Base-by-base conservation (phyloP, 1,139 yeast genomes). In the Blastobotrys illinoisensis region DNA sequence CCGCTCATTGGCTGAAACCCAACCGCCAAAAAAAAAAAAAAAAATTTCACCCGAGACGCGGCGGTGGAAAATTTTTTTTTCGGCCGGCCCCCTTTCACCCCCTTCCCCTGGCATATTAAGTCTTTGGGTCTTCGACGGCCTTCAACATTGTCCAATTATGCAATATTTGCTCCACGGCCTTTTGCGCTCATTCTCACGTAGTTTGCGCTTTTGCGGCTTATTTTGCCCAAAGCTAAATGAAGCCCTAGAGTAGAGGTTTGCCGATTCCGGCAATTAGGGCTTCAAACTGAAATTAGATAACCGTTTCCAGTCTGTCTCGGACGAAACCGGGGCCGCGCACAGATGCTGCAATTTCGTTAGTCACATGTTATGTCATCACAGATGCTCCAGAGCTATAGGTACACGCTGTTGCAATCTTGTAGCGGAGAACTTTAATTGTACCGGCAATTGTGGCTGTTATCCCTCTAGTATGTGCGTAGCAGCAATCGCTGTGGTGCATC, bases 241-340 rank as follows among this genome's bases (percentile, higher is more conserved):
- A 32, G 40, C 40, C 40, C 16, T 32, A 32, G 16, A 16, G 40
- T 3, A 32, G 16, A 32, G 40, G 40, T 32, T 32, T 32, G 14
- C 40, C 40, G 40, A n/a, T 32, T 32, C 40, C 40, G 40, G 40
- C 40, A 32, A 32, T 32, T 32, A 32, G 40, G 40, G 40, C 40
- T 32, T 32, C 40, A 32, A 16, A 32, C 40, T 32, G 40, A 32
- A 32, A 32, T 32, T 32, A 32, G 40, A 32, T 32, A 32, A 32
- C 40, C 40, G 40, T 32, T 32, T 32, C 40, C 40, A 32, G 40
- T n/a, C 40, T 32, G 40, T 32, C 40, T 32, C 40, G 40, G 40
- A 32, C 40, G 40, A 32, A 32, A 32, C 40, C 40, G 40, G 40
- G 40, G 40, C 40, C 16, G 40, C 40, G 16, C 40, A 32, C 40